Evolutionary conservation across 192 early-diverging fungal species (phyloP).

Genomic region (Coemansia guatemalensis): DNA sequence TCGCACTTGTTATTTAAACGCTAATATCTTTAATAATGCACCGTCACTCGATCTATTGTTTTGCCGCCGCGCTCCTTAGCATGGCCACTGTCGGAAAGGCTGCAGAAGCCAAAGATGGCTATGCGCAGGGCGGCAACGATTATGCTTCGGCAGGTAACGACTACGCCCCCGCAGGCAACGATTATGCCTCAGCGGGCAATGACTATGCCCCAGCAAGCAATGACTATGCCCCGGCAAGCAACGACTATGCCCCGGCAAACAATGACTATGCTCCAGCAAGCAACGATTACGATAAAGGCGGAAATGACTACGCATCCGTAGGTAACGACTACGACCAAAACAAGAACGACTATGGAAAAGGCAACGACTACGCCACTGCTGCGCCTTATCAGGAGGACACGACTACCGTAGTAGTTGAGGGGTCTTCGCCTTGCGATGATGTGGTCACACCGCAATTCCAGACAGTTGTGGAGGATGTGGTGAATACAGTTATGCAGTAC

Average conservation of each 20-base stretch:
- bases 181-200: slow-evolving; percentile 3
- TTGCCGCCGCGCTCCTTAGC: slow-evolving; percentile 26
- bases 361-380: slow-evolving; percentile 15
- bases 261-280: slow-evolving; percentile 4
- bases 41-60: slow-evolving; percentile 29
- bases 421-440: slow-evolving; percentile 22
- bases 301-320: slow-evolving; percentile 2
- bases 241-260: slow-evolving; percentile 5
- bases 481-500: slow-evolving; percentile 39
- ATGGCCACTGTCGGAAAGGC: slow-evolving; percentile 14
- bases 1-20: neutral
- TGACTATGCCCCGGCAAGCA: slow-evolving; percentile 1
- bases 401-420: slow-evolving; percentile 30
- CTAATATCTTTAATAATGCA: slow-evolving; percentile 26
- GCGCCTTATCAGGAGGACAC: slow-evolving; percentile 14
- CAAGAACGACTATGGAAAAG: neutral
- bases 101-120: neutral
- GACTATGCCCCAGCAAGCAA: slow-evolving; percentile 7
- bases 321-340: slow-evolving; percentile 2
- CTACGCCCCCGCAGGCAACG: neutral
- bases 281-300: neutral
- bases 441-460: slow-evolving; percentile 35
- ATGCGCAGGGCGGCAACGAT: neutral
- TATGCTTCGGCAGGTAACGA: slow-evolving; percentile 6
- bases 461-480: slow-evolving; percentile 39